These are phyloP conservation scores for Beauveria brongniartii DNA, from an alignment of 2,329 filamentous ascomycete species.

Conservation along the genomic window DNA sequence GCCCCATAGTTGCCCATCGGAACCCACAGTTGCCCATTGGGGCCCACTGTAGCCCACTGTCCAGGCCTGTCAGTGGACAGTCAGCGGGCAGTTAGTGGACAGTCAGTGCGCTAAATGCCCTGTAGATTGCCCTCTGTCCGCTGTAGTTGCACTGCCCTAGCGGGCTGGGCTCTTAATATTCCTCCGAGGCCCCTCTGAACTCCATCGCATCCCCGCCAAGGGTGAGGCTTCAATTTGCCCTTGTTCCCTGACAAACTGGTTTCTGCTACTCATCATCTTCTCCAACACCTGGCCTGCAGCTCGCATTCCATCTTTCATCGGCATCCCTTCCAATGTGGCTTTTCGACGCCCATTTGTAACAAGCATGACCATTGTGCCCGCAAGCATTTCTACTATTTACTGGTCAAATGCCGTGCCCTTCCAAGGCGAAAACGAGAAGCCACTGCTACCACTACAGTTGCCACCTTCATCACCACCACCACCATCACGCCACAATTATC, in stretches of 20 bases:
- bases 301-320: background rate
- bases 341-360: no score
- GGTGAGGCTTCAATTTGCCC: conserved; percentile 2
- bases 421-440: background rate
- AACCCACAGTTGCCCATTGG: background rate
- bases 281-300: background rate
- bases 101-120: background rate
- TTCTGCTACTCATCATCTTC: background rate
- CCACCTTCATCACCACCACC: background rate
- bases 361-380: no score
- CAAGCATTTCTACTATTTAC: no score
- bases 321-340: background rate
- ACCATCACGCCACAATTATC: background rate
- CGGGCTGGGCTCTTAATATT: background rate
- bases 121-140: no score
- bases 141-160: background rate
- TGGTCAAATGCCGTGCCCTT: no score
- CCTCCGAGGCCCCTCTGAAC: background rate
- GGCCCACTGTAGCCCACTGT: background rate
- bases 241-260: background rate
- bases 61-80: background rate
- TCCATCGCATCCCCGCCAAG: background rate
- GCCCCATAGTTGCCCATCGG: no score
- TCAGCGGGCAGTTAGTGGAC: background rate
- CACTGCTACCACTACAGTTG: background rate